These are phyloP conservation scores for Ustilago shanxiensis DNA, from an alignment of 1,284 basidiomycete species.

Conservation along the genomic window DNA sequence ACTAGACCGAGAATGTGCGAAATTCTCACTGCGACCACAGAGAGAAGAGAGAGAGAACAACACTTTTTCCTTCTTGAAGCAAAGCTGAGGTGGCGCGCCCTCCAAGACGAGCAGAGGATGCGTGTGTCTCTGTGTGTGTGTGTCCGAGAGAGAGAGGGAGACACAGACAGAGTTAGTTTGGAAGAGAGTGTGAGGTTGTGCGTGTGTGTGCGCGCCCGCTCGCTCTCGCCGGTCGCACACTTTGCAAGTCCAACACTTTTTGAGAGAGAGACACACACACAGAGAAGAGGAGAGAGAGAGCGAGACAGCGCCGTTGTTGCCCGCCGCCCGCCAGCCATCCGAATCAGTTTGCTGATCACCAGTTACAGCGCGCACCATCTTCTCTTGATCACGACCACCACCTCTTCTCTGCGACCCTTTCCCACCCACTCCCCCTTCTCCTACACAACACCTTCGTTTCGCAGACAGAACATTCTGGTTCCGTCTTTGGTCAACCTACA, in stretches of 20 bases:
- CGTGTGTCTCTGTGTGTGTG: slow-evolving; percentile 7
- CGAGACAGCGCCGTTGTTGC: not conserved
- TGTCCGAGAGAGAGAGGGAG: not conserved
- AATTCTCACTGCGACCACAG: not conserved
- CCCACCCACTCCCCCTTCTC: slow-evolving; percentile 21
- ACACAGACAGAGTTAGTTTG: not conserved
- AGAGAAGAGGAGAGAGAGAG: not conserved
- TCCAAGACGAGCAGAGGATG: no score
- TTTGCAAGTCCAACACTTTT: slow-evolving; percentile 7
- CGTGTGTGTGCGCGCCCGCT: not conserved
- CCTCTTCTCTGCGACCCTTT: slow-evolving; percentile 16
- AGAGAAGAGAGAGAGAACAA: slow-evolving; percentile 13
- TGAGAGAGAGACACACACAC: not conserved
- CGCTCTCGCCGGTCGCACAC: not conserved
- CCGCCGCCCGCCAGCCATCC: not conserved
- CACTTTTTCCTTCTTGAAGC: slow-evolving; percentile 5
- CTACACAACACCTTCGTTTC: slow-evolving; percentile 33
- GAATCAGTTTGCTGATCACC: slow-evolving; percentile 19
- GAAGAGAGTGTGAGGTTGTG: not conserved
- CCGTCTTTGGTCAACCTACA: slow-evolving; percentile 12
- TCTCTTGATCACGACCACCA: slow-evolving; percentile 29
- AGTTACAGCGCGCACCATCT: slow-evolving; percentile 10
- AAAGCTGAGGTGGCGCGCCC: not conserved
- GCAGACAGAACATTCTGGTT: slow-evolving; percentile 5
- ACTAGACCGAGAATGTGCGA: not conserved